These are phyloP conservation scores for Magnusiomyces ingens DNA, from an alignment of 1,139 yeast species.

Conservation along the genomic window DNA sequence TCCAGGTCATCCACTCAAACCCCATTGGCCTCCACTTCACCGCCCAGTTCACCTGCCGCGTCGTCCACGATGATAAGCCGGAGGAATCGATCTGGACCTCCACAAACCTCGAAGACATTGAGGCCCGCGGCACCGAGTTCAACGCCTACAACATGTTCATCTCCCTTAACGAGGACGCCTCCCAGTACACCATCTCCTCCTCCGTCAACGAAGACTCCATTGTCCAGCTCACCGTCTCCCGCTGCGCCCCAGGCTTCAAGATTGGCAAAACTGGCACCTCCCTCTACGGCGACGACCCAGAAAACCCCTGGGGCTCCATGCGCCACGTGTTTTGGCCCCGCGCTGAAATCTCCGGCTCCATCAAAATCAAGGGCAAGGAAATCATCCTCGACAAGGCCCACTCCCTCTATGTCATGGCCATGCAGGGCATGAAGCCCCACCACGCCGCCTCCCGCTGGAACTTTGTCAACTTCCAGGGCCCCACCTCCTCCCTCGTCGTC, in stretches of 20 bases:
- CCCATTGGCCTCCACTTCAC: constrained; percentile 84
- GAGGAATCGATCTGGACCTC: constrained; percentile 73
- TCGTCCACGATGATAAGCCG: constrained; percentile 50
- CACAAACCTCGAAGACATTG: constrained; percentile 76
- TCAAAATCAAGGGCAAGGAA: constrained; percentile 35
- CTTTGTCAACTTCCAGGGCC: constrained; percentile 82
- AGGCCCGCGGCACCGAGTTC: constrained; percentile 71
- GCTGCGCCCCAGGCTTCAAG: constrained; percentile 64
- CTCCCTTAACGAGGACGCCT: constrained; percentile 51
- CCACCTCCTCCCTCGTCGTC: constrained; percentile 62
- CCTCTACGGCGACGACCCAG: constrained; percentile 65
- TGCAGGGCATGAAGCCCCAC: constrained; percentile 99
- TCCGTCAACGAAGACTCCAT: constrained; percentile 62
- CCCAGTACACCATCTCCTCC: constrained; percentile 54
- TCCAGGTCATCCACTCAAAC: constrained; percentile 89
- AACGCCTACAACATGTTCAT: constrained; percentile 63
- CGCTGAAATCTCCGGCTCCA: constrained; percentile 58
- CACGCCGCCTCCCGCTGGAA: constrained; percentile 98
- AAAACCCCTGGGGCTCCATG: constrained; percentile 95
- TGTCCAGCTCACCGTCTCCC: constrained; percentile 61
- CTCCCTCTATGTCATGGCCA: constrained; percentile 93
- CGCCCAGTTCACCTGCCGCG: constrained; percentile 88
- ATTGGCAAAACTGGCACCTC: constrained; percentile 86
- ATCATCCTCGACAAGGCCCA: constrained; percentile 43
- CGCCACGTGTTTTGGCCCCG: constrained; percentile 97